A percentile compares a stretch with the other conserved stretches of the same genome.
phyloP scores from a whole-genome alignment of 441 rosid genomes.

The Sinapis alba region DNA sequence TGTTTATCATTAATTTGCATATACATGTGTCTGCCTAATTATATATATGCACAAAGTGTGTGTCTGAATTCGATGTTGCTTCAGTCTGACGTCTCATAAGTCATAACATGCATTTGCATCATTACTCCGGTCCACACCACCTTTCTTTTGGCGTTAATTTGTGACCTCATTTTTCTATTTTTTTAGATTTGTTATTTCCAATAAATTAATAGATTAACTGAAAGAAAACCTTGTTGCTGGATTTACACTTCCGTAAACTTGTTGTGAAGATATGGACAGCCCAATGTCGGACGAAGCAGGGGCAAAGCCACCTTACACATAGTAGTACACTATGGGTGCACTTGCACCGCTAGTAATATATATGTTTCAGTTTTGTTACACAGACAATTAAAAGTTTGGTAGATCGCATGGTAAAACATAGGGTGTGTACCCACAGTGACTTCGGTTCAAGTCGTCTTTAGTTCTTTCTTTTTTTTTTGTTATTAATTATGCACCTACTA shows the following conservation, averaged over 20 bases:
- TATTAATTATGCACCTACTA: no score
- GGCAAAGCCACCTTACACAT: no score
- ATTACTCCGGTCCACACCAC: background rate
- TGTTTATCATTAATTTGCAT: constrained; percentile 25
- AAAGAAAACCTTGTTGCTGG: background rate
- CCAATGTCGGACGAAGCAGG: no score
- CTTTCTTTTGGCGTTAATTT: background rate
- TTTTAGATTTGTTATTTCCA: background rate
- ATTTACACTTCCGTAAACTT: background rate
- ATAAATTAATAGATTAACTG: background rate
- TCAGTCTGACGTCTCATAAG: background rate
- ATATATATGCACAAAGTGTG: background rate
- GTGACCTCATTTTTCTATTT: background rate
- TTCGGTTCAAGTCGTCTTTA: no score
- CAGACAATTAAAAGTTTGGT: no score
- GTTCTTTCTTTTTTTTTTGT: no score
- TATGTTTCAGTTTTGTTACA: no score
- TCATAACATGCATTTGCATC: background rate
- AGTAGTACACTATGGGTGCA: no score
- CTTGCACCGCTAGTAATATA: no score
- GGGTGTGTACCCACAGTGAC: no score
- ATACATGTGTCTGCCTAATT: background rate
- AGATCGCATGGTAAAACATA: no score
- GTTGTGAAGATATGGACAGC: no score
- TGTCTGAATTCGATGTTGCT: background rate